Evolutionary conservation across 2,329 filamentous ascomycete genomes (phyloP).

Genomic region (Nigrospora sphaerica): DNA sequence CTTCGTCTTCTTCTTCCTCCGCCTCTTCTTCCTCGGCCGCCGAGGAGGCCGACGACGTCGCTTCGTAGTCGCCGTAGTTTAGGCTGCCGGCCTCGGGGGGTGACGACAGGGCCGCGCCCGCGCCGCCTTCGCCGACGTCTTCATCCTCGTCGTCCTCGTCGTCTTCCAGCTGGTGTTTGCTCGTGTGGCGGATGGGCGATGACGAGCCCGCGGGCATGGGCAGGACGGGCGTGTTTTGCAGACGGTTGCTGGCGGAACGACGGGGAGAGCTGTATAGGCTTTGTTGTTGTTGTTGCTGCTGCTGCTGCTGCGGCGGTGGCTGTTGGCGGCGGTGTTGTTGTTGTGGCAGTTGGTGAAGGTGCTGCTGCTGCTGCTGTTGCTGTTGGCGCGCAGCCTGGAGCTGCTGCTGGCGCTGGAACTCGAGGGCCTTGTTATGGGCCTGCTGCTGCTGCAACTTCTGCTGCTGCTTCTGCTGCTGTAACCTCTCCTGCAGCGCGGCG

Average conservation of each 20-base stretch:
- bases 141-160: neutral
- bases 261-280: too few relatives aligned
- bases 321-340: neutral
- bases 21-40: neutral
- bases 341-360: neutral
- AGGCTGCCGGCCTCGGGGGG: constrained; percentile 2
- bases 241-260: too few relatives aligned
- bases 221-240: neutral
- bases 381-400: neutral
- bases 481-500: constrained; percentile 4
- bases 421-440: neutral
- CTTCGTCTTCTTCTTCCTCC: neutral
- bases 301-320: neutral
- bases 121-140: neutral
- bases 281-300: too few relatives aligned
- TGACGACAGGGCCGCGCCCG: constrained; percentile 1
- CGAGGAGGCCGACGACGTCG: neutral
- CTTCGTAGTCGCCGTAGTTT: neutral
- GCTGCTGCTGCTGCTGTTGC: neutral
- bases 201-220: neutral
- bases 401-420: neutral
- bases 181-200: neutral
- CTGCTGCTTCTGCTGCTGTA: constrained; percentile 5
- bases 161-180: neutral
- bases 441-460: neutral